A percentile compares a stretch with the other conserved stretches of the same genome.
These are phyloP conservation scores for Agrocybe pediades DNA, from an alignment of 768 basidiomycete species.

Conservation along the genomic window DNA sequence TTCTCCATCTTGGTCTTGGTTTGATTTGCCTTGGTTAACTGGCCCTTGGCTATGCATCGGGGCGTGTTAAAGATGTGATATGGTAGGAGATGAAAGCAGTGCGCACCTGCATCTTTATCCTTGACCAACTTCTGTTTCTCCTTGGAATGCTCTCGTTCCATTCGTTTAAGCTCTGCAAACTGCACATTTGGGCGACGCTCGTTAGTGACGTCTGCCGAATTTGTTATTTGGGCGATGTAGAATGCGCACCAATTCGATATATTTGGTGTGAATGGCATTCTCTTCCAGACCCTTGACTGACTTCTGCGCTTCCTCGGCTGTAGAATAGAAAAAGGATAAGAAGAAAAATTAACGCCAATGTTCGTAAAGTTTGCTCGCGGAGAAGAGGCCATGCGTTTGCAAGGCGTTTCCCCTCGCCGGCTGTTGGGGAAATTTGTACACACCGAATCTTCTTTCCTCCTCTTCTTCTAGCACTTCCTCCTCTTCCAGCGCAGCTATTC, in stretches of 20 bases:
- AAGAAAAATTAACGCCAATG: conserved; percentile 14
- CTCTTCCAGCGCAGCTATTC: conserved; percentile 88
- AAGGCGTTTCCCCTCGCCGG: too few relatives aligned
- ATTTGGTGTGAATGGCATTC: conserved; percentile 82
- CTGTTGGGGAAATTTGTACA: conserved; percentile 31
- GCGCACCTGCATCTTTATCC: conserved; percentile 85
- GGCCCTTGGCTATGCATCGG: conserved; percentile 64
- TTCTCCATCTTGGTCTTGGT: conserved; percentile 91
- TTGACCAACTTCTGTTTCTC: conserved; percentile 90
- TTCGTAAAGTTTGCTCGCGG: too few relatives aligned
- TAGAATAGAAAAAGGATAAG: conserved; percentile 11
- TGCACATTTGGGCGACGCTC: conserved; percentile 29
- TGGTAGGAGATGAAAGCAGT: neutral
- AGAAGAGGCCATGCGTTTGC: too few relatives aligned
- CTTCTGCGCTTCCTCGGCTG: conserved; percentile 88
- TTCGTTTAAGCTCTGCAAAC: conserved; percentile 87
- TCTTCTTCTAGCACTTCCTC: conserved; percentile 87
- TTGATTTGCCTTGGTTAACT: conserved; percentile 86
- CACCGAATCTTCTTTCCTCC: conserved; percentile 79
- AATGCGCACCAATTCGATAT: conserved; percentile 80
- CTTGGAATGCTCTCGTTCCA: conserved; percentile 88
- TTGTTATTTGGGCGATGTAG: conserved; percentile 15
- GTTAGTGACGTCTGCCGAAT: conserved; percentile 10
- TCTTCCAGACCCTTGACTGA: conserved; percentile 83
- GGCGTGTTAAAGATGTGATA: conserved; percentile 11